These are phyloP conservation scores for Anthracocystis setariae DNA, from an alignment of 1,284 basidiomycete species.

Conservation along the genomic window DNA sequence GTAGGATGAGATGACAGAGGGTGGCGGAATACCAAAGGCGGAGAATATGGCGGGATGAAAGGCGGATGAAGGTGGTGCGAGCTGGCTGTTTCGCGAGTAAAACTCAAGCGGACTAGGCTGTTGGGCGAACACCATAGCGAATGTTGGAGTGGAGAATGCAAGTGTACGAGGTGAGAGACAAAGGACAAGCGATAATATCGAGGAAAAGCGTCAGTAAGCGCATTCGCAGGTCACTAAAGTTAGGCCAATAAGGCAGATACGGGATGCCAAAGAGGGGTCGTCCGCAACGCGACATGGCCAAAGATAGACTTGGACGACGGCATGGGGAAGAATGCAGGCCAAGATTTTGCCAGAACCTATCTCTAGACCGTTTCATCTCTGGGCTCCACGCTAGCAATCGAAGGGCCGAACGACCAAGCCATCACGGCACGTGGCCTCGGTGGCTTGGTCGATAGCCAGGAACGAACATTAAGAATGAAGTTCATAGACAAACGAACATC, in stretches of 20 bases:
- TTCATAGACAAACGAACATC: background rate
- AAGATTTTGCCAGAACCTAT: too few relatives aligned
- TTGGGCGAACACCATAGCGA: slow-evolving; percentile 11
- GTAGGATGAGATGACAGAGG: background rate
- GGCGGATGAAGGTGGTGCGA: slow-evolving; percentile 30
- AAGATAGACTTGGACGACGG: too few relatives aligned
- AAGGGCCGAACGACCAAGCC: background rate
- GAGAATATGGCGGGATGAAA: slow-evolving; percentile 14
- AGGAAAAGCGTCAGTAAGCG: slow-evolving; percentile 14
- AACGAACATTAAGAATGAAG: background rate
- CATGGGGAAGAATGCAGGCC: too few relatives aligned
- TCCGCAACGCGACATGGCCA: too few relatives aligned
- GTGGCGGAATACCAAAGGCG: slow-evolving; percentile 3
- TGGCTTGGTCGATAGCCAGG: slow-evolving; percentile 1
- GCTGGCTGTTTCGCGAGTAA: slow-evolving; percentile 63
- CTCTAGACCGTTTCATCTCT: too few relatives aligned
- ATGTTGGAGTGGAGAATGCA: background rate
- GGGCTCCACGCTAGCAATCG: background rate
- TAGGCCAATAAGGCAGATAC: background rate
- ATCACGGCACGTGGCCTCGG: background rate
- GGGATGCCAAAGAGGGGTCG: too few relatives aligned
- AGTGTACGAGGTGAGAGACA: background rate
- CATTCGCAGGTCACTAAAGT: background rate
- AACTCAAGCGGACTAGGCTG: slow-evolving; percentile 65
- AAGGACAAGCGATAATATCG: background rate